Conservation (phyloP, 2,329 filamentous ascomycete genomes). For the Xylaria arbuscula region DNA sequence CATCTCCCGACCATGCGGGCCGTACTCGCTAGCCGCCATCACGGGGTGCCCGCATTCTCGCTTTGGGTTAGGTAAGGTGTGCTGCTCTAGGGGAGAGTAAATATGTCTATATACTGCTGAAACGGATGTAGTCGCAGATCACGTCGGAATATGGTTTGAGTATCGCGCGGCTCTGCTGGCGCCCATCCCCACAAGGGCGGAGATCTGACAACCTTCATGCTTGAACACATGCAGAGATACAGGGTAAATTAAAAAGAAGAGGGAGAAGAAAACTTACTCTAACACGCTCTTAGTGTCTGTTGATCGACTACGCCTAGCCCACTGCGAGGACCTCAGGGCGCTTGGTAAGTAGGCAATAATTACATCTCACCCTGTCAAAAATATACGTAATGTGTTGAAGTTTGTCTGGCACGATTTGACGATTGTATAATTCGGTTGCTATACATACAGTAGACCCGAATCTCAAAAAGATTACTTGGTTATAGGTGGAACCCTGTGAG, state of each 20-base stretch:
- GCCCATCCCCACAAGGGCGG: conserved; percentile 9
- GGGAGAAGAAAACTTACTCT: neutral
- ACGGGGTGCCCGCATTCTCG: neutral
- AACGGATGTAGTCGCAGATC: conserved; percentile 50
- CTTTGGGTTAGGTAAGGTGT: conserved; percentile 13
- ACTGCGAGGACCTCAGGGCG: conserved; percentile 8
- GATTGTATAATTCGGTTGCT: neutral
- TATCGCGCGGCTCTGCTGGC: conserved; percentile 44
- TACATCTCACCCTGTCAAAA: conserved; percentile 27
- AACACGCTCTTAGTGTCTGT: neutral
- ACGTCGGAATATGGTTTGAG: conserved; percentile 50
- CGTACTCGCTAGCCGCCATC: neutral
- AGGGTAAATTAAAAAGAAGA: neutral
- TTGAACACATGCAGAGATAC: conserved; percentile 6
- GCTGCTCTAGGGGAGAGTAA: neutral
- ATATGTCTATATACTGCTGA: conserved; percentile 41
- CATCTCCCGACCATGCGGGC: neutral
- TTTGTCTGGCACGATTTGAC: neutral
- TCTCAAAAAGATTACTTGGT: neutral
- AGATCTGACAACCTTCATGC: neutral
- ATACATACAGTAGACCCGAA: neutral
- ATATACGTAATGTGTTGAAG: conserved; percentile 9
- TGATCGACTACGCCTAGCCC: conserved; percentile 27
- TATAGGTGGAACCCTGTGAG: conserved; percentile 8
- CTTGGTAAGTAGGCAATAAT: conserved; percentile 23